A percentile compares a stretch with the other conserved stretches of the same genome.
These are phyloP conservation scores for Hansenula sp. DNA, from an alignment of 1,139 yeast genomes.

Conservation along the genomic window DNA sequence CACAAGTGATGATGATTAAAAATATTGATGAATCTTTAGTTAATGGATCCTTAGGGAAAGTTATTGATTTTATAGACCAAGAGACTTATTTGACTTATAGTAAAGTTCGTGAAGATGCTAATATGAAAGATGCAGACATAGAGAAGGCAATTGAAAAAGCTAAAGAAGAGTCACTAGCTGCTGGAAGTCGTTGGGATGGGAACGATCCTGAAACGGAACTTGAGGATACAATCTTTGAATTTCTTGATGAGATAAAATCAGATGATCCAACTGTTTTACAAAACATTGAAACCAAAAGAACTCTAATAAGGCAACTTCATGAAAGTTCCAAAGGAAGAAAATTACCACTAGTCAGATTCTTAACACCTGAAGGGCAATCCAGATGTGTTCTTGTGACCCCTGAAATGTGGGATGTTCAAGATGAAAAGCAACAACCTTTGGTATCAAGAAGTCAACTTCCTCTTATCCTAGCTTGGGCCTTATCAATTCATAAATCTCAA, in stretches of 20 bases:
- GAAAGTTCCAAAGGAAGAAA: conserved; percentile 31
- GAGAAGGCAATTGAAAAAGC: conserved; percentile 12
- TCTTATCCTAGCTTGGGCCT: conserved; percentile 87
- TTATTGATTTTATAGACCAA: conserved; percentile 66
- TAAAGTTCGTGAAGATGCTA: conserved; percentile 16
- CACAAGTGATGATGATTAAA: conserved; percentile 96
- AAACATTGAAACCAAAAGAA: conserved; percentile 33
- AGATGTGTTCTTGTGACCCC: conserved; percentile 69
- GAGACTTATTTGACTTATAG: conserved; percentile 43
- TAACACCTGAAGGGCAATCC: conserved; percentile 63
- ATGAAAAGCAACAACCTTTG: conserved; percentile 46
- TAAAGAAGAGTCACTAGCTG: conserved; percentile 2
- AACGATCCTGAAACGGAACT: conserved; percentile 7
- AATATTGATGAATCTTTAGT: conserved; percentile 84
- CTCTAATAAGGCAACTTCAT: conserved; percentile 33
- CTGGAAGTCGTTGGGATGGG: not conserved
- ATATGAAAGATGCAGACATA: conserved; percentile 16
- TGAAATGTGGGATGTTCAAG: conserved; percentile 71
- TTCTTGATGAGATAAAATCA: conserved; percentile 33
- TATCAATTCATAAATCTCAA: conserved; percentile 93
- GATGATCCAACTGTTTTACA: conserved; percentile 23
- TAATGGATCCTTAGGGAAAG: conserved; percentile 88
- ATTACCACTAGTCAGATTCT: conserved; percentile 76
- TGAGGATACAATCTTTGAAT: conserved; percentile 44
- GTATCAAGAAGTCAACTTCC: conserved; percentile 73